Evolutionary conservation across 208 protist species (phyloP).

Genomic region (Perkinsela sp.): DNA sequence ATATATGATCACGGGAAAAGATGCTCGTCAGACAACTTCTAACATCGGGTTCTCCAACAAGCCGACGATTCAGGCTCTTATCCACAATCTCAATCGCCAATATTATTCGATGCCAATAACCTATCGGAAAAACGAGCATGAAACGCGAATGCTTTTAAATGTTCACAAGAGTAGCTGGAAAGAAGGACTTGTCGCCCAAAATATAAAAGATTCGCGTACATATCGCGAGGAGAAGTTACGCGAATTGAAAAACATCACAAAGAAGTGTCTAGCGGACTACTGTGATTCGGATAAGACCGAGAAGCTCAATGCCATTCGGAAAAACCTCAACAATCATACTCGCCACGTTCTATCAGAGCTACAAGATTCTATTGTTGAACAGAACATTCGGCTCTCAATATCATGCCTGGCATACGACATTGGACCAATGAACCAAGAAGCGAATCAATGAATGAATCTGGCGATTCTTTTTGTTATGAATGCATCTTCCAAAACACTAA

Average conservation of each 20-base stretch:
- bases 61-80: slow-evolving; percentile 82
- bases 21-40: slow-evolving; percentile 94
- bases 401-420: not conserved
- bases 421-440: too few relatives aligned
- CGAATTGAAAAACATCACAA: not conserved
- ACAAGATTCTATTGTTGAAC: not conserved
- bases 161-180: slow-evolving; percentile 96
- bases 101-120: slow-evolving; percentile 98
- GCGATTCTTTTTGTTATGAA: too few relatives aligned
- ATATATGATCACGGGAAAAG: slow-evolving; percentile 54
- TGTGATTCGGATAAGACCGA: not conserved
- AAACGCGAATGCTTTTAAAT: slow-evolving; percentile 96
- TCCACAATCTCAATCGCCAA: slow-evolving; percentile 87
- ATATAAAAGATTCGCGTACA: slow-evolving; percentile 13
- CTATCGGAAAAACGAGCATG: slow-evolving; percentile 96
- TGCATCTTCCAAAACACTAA: too few relatives aligned
- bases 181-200: slow-evolving; percentile 70
- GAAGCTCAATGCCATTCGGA: not conserved
- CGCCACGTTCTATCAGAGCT: not conserved
- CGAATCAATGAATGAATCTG: too few relatives aligned
- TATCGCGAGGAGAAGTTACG: not conserved
- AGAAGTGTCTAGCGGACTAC: not conserved
- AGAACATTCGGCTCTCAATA: not conserved
- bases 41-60: slow-evolving; percentile 95
- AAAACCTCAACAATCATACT: not conserved